Base-by-base conservation (phyloP, 1,284 basidiomycete species). In the Puccinia coronata region DNA sequence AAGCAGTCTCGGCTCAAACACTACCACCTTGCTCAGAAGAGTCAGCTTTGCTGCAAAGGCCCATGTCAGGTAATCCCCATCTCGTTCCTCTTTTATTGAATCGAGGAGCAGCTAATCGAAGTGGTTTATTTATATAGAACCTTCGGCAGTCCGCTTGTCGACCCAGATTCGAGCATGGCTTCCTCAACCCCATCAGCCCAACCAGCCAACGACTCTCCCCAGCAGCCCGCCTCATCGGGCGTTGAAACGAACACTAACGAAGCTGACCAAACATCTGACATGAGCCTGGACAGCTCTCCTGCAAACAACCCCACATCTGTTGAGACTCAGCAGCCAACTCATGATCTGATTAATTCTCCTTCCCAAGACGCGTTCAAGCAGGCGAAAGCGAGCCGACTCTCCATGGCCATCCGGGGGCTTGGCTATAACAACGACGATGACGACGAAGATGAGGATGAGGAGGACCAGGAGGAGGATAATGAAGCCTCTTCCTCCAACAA, bases 41-140 rank as follows among this genome's bases (percentile, higher is more conserved):
- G 78, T 80, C 41, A 80, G 78, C 69, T 80, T 80, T 80, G 78
- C 78, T 12, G 69, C 78, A 55, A 80, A 80, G 39, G 78, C 78
- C 8, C 69, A 72, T 63, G 78, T 80, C 23, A 80, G 78, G 78
- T 80, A 80, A 43, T 36, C 57, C 47, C 36, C 23, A 51, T 36
- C 57, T 43, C 25, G 4, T 39, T 1, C n/a, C n/a, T n/a, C n/a
- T n/a, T n/a, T n/a, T n/a, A n/a, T n/a, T n/a, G n/a, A n/a, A n/a
- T n/a, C n/a, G n/a, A n/a, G n/a, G n/a, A n/a, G n/a, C n/a, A n/a
- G n/a, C n/a, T n/a, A n/a, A n/a, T n/a, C n/a, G n/a, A n/a, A n/a
- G n/a, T n/a, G n/a, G n/a, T n/a, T n/a, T n/a, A n/a, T n/a, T n/a
- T n/a, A n/a, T n/a, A 31, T 28, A 80, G 78, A 63, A 80, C 78